phyloP scores from a whole-genome alignment of 305 asterid genomes.

The Fraxinus xanthoxyloides region DNA sequence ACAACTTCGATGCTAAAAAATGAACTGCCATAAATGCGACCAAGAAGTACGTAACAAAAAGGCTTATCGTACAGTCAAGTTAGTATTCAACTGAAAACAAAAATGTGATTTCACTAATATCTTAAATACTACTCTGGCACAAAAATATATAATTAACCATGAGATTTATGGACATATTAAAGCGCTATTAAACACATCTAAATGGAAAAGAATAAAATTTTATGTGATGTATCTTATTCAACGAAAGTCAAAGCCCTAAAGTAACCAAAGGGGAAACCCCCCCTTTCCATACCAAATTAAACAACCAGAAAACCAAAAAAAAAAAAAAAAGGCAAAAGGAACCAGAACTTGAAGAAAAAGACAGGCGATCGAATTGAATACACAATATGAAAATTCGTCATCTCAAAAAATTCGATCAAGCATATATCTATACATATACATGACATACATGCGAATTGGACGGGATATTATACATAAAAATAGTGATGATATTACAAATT shows the following conservation, averaged over 20 bases:
- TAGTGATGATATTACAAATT: conserved; percentile 20
- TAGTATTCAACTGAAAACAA: neutral
- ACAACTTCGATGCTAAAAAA: neutral
- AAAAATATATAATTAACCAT: neutral
- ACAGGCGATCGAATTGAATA: neutral
- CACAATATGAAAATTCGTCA: neutral
- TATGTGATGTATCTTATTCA: neutral
- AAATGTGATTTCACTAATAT: neutral
- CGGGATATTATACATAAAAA: neutral
- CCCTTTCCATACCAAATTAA: neutral
- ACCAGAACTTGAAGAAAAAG: neutral
- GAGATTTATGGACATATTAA: neutral
- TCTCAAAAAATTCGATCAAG: neutral
- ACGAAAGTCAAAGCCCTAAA: conserved; percentile 5
- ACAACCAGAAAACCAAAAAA: neutral
- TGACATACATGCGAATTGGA: neutral
- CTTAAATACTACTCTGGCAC: neutral
- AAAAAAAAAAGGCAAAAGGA: neutral
- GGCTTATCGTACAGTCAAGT: neutral
- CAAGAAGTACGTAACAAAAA: neutral
- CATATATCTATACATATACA: neutral
- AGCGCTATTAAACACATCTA: neutral
- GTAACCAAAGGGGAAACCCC: neutral
- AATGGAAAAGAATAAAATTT: neutral
- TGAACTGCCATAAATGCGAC: neutral